Evolutionary conservation across 129 eudicot genomes (phyloP).

Genomic region (Chrysanthemum lavandulifolium): DNA sequence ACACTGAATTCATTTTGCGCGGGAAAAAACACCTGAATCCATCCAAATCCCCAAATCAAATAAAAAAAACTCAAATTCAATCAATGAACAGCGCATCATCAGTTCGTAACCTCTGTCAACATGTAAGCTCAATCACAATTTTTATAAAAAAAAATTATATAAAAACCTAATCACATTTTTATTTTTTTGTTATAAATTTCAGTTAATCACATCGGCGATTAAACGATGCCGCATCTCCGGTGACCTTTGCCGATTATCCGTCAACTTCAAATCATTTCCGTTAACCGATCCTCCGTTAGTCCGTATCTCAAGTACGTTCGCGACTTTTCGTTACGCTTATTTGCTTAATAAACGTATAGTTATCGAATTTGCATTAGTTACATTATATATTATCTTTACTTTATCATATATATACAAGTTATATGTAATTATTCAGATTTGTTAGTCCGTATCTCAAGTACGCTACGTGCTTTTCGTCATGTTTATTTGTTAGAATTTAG

Average conservation of each 20-base stretch:
- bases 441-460: conserved; percentile 63
- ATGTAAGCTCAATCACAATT: conserved; percentile 28
- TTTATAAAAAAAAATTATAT: background rate
- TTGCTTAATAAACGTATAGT: background rate
- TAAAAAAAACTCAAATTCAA: background rate
- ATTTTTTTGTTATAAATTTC: background rate
- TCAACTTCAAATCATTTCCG: conserved; percentile 42
- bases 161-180: background rate
- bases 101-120: conserved; percentile 43
- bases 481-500: background rate
- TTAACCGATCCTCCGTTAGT: conserved; percentile 37
- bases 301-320: conserved; percentile 56
- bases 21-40: conserved; percentile 11
- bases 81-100: conserved; percentile 48
- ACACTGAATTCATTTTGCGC: conserved; percentile 8
- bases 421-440: too few relatives aligned
- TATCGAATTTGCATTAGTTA: too few relatives aligned
- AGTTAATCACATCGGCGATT: conserved; percentile 70
- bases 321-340: background rate
- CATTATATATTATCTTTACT: too few relatives aligned
- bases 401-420: too few relatives aligned
- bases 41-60: background rate
- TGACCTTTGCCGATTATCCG: conserved; percentile 75
- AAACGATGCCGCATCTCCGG: conserved; percentile 70
- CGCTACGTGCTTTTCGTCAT: background rate